These are phyloP conservation scores for Nakazawaea populi DNA, from an alignment of 805 yeast species.

Conservation along the genomic window DNA sequence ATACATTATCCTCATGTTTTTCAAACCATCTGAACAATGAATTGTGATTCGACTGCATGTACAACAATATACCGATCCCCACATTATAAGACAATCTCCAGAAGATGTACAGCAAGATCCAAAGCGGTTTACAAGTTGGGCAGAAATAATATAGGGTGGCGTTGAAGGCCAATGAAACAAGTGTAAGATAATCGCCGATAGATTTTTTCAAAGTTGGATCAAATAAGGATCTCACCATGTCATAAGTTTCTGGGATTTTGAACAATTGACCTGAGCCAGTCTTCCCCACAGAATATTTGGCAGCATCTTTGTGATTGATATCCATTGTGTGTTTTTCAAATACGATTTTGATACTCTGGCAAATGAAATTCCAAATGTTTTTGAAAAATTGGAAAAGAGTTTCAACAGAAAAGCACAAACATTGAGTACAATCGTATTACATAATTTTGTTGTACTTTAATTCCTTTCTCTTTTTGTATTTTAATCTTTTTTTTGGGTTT, in stretches of 20 bases:
- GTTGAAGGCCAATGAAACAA: slow-evolving; percentile 34
- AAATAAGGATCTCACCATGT: slow-evolving; percentile 75
- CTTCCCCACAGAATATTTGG: slow-evolving; percentile 28
- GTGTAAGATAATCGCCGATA: slow-evolving; percentile 54
- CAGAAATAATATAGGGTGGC: slow-evolving; percentile 24
- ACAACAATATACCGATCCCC: slow-evolving; percentile 71
- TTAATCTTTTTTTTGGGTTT: not conserved
- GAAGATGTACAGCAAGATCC: slow-evolving; percentile 53
- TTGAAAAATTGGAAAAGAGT: not conserved
- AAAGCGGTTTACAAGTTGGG: slow-evolving; percentile 28
- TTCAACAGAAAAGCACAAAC: too few relatives aligned
- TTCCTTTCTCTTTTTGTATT: not conserved
- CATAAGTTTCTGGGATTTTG: slow-evolving; percentile 61
- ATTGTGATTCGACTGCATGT: slow-evolving; percentile 57
- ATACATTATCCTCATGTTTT: slow-evolving; percentile 28
- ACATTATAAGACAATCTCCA: slow-evolving; percentile 75
- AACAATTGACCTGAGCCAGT: slow-evolving; percentile 40
- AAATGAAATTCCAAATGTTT: too few relatives aligned
- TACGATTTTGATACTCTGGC: not conserved
- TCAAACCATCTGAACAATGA: slow-evolving; percentile 35
- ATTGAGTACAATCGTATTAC: not conserved
- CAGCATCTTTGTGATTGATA: slow-evolving; percentile 13
- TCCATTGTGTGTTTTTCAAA: not conserved
- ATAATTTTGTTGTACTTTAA: not conserved
- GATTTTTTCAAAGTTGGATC: slow-evolving; percentile 74